Base-by-base conservation (phyloP, 768 basidiomycete species). In the Termitomyces sp. region DNA sequence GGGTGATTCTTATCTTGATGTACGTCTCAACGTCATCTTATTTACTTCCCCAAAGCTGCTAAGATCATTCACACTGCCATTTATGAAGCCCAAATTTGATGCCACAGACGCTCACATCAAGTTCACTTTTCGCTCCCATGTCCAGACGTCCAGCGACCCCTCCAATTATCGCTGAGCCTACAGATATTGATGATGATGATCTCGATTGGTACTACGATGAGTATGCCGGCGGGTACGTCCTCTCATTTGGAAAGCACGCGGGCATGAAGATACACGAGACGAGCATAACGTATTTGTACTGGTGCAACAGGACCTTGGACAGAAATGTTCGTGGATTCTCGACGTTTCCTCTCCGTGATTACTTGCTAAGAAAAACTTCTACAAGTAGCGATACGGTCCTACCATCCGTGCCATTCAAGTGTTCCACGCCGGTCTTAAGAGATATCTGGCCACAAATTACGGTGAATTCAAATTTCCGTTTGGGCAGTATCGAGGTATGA, bases 231-330 rank as follows among this genome's bases (percentile, higher is more conserved):
- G 57, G 60, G 5, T 28, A 51, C 28, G 38, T 52, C 20, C 28
- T 58, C 2, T n/a, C 40, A 14, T 63, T 58, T 36, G 60, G 63
- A 20, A 61, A 52, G 23, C 36, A 58, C 36, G 2, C 4, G 14
- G 57, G 46, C 2, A 53, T 56, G 40, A 61, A 48, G 54, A 50
- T 63, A 23, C 44, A 53, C 33, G 7, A 58, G 7, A 61, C 55
- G 23, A 58, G 60, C 23, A 47, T 63, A 28, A 49, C 56, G 4
- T 63, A 63, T 43, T 13, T 63, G 28, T 48, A 61, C 13, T 58
- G 54, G 62, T 60, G 62, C 36, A 40, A 14, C 2, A 47, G 44
- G 38, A 50, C 26, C 18, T 51, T 58, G 2, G 38, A 52, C 7
- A 23, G 4, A 13, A 50, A 36, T n/a, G 56, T 58, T 20, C 33